Base-by-base conservation (phyloP, 805 yeast genomes). In the Kurtzmaniella fragi region DNA sequence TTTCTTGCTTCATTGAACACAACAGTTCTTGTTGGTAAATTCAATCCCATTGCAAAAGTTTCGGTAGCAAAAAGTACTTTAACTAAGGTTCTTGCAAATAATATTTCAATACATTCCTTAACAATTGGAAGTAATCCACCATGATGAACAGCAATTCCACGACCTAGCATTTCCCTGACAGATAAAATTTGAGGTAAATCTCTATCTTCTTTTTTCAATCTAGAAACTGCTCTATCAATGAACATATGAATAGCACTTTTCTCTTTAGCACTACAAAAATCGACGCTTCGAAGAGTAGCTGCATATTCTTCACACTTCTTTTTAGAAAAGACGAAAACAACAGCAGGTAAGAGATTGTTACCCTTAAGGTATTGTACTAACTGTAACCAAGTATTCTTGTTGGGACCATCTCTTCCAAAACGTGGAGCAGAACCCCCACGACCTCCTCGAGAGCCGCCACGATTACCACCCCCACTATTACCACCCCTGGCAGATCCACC, bases 31-130 rank as follows among this genome's bases (percentile, higher is more conserved):
- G 99, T 91, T 10, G 99, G 99, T 54, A 93, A 69, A 57, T 93
- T 93, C 57, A 93, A 75, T 11, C 99, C 99, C 98, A 93, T 93
- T 5, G 99, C 98, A 71, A 93, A 91, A 0, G 99, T 93, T 61
- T 93, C 99, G 0, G 99, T 93, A 0, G 99, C 98, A 67, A 93
- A 93, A 38, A 93, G 66, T 1, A 91, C 93, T 59, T 89, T 90
- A 32, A 93, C 85, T 37, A 91, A 70, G 0, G 95, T 82, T 49
- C 78, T 82, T 0, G 97, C 81, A 64, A 93, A 93, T 35, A 93
- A 63, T 40, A 93, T 90, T 61, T 93, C 99, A 46, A 90, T 90
- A 34, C 88, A 79, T 55, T 90, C 98, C 53, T 90, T 90, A 20
- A 90, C 95, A 30, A 90, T 90, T 0, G 98, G 98, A 41, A 90